Percentiles rank a stretch among this genome's conserved stretches.
phyloP scores from a whole-genome alignment of 192 early-diverging fungal genomes.

The Linnemannia zychae region DNA sequence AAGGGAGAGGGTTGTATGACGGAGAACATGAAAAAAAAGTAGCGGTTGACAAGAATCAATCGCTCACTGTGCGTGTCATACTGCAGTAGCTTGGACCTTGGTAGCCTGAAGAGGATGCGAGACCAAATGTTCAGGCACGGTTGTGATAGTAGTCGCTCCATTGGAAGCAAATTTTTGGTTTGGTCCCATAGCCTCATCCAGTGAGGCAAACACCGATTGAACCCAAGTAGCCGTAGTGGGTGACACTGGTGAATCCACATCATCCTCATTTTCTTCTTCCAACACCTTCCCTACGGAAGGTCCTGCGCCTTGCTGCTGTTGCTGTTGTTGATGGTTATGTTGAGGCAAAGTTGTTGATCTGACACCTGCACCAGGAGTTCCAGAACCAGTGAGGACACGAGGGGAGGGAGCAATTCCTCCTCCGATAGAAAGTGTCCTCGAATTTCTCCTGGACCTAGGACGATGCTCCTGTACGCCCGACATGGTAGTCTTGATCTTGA shows the following conservation, averaged over 20 bases:
- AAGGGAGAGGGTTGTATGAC: not conserved
- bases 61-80: not conserved
- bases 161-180: not conserved
- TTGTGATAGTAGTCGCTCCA: too few relatives aligned
- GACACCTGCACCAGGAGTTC: not conserved
- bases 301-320: not conserved
- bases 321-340: not conserved
- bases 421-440: slow-evolving; percentile 13
- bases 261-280: slow-evolving; percentile 21
- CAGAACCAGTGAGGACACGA: slow-evolving; percentile 23
- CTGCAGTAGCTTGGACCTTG: not conserved
- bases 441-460: slow-evolving; percentile 23
- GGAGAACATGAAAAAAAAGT: not conserved
- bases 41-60: not conserved
- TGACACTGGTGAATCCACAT: slow-evolving; percentile 15
- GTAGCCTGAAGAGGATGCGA: not conserved
- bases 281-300: slow-evolving; percentile 1
- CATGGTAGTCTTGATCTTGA: slow-evolving; percentile 25
- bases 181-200: slow-evolving; percentile 7
- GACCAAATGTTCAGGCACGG: too few relatives aligned
- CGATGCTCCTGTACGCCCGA: not conserved
- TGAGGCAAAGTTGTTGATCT: not conserved
- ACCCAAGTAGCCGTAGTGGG: slow-evolving; percentile 18
- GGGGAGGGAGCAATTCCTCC: slow-evolving; percentile 15
- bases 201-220: slow-evolving; percentile 17